Percentiles rank a stretch among this genome's conserved stretches.
phyloP scores from a whole-genome alignment of 2,329 filamentous ascomycete species.

The Ilyonectria sp. region DNA sequence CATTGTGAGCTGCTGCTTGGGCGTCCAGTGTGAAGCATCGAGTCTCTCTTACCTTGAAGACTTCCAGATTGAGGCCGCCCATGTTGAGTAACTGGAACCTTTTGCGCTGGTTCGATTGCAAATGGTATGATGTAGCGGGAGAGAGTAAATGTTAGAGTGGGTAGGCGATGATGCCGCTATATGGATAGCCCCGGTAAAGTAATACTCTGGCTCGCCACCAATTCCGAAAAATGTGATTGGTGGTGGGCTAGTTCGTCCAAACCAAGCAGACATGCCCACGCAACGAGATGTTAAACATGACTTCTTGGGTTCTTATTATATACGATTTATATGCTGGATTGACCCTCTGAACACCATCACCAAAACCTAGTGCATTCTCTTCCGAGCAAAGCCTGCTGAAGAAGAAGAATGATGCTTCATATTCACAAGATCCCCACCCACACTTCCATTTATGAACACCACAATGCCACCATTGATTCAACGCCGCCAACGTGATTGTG shows the following conservation, averaged over 20 bases:
- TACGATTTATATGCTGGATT: slow-evolving; percentile 22
- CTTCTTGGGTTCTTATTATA: slow-evolving; percentile 17
- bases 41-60: slow-evolving; percentile 82
- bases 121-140: slow-evolving; percentile 31
- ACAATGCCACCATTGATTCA: slow-evolving; percentile 41
- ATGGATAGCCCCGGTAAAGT: slow-evolving; percentile 43
- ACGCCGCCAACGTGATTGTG: slow-evolving; percentile 49
- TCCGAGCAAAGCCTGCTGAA: slow-evolving; percentile 23
- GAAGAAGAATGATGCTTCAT: slow-evolving; percentile 26
- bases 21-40: slow-evolving; percentile 1
- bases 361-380: slow-evolving; percentile 24
- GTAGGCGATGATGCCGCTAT: slow-evolving; percentile 40
- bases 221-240: slow-evolving; percentile 36
- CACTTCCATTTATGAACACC: slow-evolving; percentile 41
- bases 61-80: slow-evolving; percentile 91
- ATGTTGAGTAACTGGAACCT: slow-evolving; percentile 55
- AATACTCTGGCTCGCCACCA: slow-evolving; percentile 36
- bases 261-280: not conserved
- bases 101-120: slow-evolving; percentile 17
- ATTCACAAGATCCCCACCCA: slow-evolving; percentile 24
- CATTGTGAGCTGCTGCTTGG: slow-evolving; percentile 15
- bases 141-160: slow-evolving; percentile 35
- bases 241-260: slow-evolving; percentile 28
- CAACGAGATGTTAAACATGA: slow-evolving; percentile 4
- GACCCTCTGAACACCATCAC: slow-evolving; percentile 26